Evolutionary conservation across 257 asterid species (phyloP).

Genomic region (Solanum ahanhuiri): DNA sequence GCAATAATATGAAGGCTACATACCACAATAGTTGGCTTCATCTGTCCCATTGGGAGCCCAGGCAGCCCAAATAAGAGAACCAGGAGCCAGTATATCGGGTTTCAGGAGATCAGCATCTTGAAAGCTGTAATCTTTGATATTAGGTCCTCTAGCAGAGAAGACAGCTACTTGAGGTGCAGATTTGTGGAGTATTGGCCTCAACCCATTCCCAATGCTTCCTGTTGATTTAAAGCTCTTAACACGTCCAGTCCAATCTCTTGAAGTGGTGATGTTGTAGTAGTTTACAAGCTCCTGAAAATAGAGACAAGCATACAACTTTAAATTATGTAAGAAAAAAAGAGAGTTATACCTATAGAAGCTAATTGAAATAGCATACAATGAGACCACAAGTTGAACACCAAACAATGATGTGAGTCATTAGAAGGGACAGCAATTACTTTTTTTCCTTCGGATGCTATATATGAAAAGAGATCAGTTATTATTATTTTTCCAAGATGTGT

Average conservation of each 20-base stretch:
- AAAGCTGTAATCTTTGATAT: constrained; percentile 86
- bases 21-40: constrained; percentile 78
- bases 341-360: neutral
- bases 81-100: constrained; percentile 98
- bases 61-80: constrained; percentile 98
- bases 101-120: constrained; percentile 91
- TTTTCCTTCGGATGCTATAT: neutral
- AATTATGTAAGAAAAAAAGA: neutral
- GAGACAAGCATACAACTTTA: neutral
- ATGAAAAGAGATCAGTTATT: neutral
- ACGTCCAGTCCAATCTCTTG: constrained; percentile 92
- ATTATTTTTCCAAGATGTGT: neutral
- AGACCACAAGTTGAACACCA: neutral
- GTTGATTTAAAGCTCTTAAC: constrained; percentile 81
- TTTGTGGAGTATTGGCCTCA: constrained; percentile 71
- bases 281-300: constrained; percentile 70
- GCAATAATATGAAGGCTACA: too few relatives aligned
- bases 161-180: constrained; percentile 98
- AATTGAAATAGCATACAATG: neutral
- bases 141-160: constrained; percentile 97
- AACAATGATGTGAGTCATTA: neutral
- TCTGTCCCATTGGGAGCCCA: constrained; percentile 98
- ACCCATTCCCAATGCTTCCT: constrained; percentile 84
- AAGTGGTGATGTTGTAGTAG: constrained; percentile 74
- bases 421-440: neutral